Conservation (phyloP, 2,329 filamentous ascomycete species). For the Beauveria medogensis region DNA sequence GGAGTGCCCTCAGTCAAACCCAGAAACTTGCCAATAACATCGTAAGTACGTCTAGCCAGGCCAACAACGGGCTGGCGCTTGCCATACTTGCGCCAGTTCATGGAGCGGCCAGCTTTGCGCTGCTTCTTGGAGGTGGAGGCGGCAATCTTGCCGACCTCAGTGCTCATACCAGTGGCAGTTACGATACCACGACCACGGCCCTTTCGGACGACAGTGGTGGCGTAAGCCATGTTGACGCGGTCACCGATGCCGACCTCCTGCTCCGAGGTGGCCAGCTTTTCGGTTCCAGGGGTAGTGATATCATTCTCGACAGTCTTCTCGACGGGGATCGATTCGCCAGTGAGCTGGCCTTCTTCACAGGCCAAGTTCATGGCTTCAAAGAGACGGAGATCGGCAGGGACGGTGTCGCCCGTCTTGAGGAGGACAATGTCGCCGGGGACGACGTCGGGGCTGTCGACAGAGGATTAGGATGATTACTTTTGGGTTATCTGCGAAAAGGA, state of each 20-base stretch:
- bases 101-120: slow-evolving; percentile 45
- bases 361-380: slow-evolving; percentile 70
- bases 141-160: slow-evolving; percentile 64
- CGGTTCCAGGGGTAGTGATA: slow-evolving; percentile 37
- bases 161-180: slow-evolving; percentile 62
- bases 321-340: slow-evolving; percentile 67
- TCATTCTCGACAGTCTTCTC: slow-evolving; percentile 52
- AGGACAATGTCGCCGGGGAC: slow-evolving; percentile 65
- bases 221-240: slow-evolving; percentile 66
- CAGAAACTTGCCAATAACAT: slow-evolving; percentile 49
- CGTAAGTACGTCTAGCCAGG: slow-evolving; percentile 37
- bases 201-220: slow-evolving; percentile 64
- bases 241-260: slow-evolving; percentile 59
- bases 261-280: slow-evolving; percentile 34
- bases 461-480: slow-evolving; percentile 12
- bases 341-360: slow-evolving; percentile 71
- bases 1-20: slow-evolving; percentile 63
- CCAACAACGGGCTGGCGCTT: slow-evolving; percentile 42
- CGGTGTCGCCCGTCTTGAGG: slow-evolving; percentile 63
- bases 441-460: slow-evolving; percentile 43
- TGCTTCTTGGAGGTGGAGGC: slow-evolving; percentile 44
- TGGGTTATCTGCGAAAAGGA: neutral
- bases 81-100: slow-evolving; percentile 47
- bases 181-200: slow-evolving; percentile 67
- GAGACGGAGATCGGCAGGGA: slow-evolving; percentile 64